Base-by-base conservation (phyloP, 2,329 filamentous ascomycete genomes). In the Metarhizium anisopliae region DNA sequence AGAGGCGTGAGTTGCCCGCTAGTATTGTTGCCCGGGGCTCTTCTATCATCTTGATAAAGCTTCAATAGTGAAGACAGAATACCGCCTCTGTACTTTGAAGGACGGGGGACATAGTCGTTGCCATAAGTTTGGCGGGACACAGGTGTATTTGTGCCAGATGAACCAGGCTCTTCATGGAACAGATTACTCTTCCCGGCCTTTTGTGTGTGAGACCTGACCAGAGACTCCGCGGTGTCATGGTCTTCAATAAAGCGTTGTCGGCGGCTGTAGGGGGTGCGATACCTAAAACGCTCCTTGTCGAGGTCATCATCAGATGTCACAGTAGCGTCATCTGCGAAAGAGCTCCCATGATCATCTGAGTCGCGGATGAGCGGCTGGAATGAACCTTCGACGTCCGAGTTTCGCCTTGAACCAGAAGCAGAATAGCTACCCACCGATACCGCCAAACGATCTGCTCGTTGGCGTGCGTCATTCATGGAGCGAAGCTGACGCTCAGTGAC, bases 51-150 rank as follows among this genome's bases (percentile, higher is more conserved):
- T 57, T 83, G 78, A 64, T 89, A 86, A 10, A 91, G 76, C 67
- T 85, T 89, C 52, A 94, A 73, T 0, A 95, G 73, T 0, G 84
- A 86, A 2, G 85, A 84, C 1, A 95, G 74, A 50, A 93, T 82
- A 35, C 90, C 88, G 35, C 85, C 86, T 52, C 85, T 82, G 67
- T 89, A 92, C 59, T 85, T 80, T 25, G 77, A 72, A 4, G 88
- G 88, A 47, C 78, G 77, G 49, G 85, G 83, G 18, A 89, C 80
- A 64, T 89, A 89, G 55, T 74, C 72, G 50, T 73, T 68, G 14
- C 64, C 65, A 55, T 82, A 78, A 47, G 82, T 79, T 25, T 79
- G 75, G 47, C 81, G 75, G 18, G 66, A 59, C 10, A 70, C 61
- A 1, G 72, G 72, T 2, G 72, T 74, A 5, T 64, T 66, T 8